A percentile compares a stretch with the other conserved stretches of the same genome.
phyloP scores from a whole-genome alignment of 106 monocot species.

The Allium fistulosum region DNA sequence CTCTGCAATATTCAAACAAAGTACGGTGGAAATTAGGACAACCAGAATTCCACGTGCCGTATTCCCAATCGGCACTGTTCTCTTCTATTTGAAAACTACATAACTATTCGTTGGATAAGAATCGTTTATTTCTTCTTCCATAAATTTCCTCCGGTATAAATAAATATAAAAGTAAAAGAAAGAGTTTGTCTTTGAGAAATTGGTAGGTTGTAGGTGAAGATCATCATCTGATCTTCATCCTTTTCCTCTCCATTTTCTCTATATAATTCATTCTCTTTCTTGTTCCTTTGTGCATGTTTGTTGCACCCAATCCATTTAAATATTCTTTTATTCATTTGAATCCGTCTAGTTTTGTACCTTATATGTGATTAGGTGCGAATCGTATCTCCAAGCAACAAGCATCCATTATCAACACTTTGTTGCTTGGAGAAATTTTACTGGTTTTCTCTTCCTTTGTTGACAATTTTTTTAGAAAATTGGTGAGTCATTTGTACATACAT shows the following conservation, averaged over 20 bases:
- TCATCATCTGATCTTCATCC: slow-evolving; percentile 1
- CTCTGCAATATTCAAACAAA: background rate
- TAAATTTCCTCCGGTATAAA: background rate
- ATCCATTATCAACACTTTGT: background rate
- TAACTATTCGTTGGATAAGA: slow-evolving; percentile 4
- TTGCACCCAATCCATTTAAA: background rate
- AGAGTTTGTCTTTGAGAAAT: slow-evolving; percentile 1
- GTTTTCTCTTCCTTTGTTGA: background rate
- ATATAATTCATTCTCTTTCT: background rate
- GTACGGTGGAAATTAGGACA: slow-evolving; percentile 4
- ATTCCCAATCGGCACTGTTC: background rate
- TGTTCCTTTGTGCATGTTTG: background rate
- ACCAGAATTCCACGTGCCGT: background rate
- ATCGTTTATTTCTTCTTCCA: background rate
- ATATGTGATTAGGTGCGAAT: background rate
- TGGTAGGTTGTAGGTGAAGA: slow-evolving; percentile 9
- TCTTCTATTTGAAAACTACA: background rate
- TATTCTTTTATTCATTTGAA: background rate
- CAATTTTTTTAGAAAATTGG: background rate
- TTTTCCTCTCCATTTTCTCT: background rate
- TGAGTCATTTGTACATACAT: background rate
- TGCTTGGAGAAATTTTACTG: background rate
- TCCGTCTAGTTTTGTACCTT: background rate
- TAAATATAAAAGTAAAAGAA: background rate
- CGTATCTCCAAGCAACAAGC: no score